Base-by-base conservation (phyloP, 768 basidiomycete genomes). In the Auricularia cornea region DNA sequence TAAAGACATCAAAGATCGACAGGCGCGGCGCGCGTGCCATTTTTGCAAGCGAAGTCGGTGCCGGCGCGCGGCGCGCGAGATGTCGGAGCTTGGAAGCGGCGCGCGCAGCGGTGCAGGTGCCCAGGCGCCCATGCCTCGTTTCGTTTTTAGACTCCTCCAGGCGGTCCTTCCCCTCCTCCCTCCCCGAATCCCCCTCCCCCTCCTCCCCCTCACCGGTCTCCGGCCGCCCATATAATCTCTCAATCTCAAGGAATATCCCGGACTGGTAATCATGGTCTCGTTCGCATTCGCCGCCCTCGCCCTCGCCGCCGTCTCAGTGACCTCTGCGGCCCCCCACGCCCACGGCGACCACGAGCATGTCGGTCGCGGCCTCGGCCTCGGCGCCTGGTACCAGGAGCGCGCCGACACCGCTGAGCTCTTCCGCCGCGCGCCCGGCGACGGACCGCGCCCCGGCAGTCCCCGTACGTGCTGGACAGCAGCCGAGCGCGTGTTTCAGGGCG, bases 331-430 rank as follows among this genome's bases (percentile, higher is more conserved):
- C 66, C 32, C 66, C 41, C 62, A 64, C 62, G 59, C 64, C 59
- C 66, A 70, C 56, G 62, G 69, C 51, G 67, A 63, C 20, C 69
- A 68, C 63, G 60, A 65, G 32, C 69, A 72, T 62, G 41, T 63
- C 3, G 65, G 68, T 52, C 62, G 40, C 63, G 65, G 59, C 30
- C 67, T 63, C 51, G 68, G 73, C 16, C 74, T 75, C 14, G 69
- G 65, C 63, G 66, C 60, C 44, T 92, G 90, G 90, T 84, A 82
- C 69, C 91, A 90, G 60, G 70, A 74, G 51, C 70, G 78, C n/a
- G 80, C 80, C 66, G 88, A 90, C 68, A 83, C 83, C 2, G 83
- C 79, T 8, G 78, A 87, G 70, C 78, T 93, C 60, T 92, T 92
- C 75, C 80, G 76, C 68, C 85, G 89, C 56, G 64, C 67, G 60